Evolutionary conservation across 257 asterid genomes (phyloP), one percentile per base, ranked within the genome.

Genomic region (Rhazya stricta): DNA sequence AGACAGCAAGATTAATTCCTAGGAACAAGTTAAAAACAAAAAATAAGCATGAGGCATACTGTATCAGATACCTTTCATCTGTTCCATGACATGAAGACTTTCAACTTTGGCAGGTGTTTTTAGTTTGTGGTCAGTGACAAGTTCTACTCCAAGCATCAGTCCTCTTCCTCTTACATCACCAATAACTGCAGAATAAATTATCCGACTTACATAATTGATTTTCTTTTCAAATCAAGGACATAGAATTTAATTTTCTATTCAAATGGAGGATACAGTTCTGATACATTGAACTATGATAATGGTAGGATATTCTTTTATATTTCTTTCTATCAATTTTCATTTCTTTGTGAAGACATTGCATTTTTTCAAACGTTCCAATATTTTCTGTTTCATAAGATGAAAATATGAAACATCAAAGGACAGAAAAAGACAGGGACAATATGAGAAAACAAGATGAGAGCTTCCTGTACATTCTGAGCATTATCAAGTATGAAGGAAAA

Each of bases 161-260:
- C 97, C 97, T 83, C 91, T 73, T 51, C 97, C 96, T 77, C 96
- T 85, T 70, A 89, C 94, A 73, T 91, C 96, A 46, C 97, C 93
- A 29, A 88, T 88, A 56, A 91, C 96, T 89, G 77, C 85, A 76
- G 1, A 30, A 3, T 19, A 41, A 71, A 36, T 54, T 71, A 39
- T 9, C 34, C 51, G 10, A 32, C 54, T n/a, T 23, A 25, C 34
- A 39, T 36, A 25, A 32, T 15, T 30, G 48, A 30, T 29, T 50
- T 32, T 56, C 45, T 61, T 46, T 69, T 46, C n/a, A 0, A 23
- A 6, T 48, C 5, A 8, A 69, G 29, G 39, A 41, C 46, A 48
- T n/a, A n/a, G n/a, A n/a, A n/a, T n/a, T 15, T 30, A 65, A 30
- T 29, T 50, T 32, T 56, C 45, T 61, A 29, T 69, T 46, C n/a